These are phyloP conservation scores for Fomitiporia mediterranea DNA, from an alignment of 1,284 basidiomycete genomes.

Conservation along the genomic window DNA sequence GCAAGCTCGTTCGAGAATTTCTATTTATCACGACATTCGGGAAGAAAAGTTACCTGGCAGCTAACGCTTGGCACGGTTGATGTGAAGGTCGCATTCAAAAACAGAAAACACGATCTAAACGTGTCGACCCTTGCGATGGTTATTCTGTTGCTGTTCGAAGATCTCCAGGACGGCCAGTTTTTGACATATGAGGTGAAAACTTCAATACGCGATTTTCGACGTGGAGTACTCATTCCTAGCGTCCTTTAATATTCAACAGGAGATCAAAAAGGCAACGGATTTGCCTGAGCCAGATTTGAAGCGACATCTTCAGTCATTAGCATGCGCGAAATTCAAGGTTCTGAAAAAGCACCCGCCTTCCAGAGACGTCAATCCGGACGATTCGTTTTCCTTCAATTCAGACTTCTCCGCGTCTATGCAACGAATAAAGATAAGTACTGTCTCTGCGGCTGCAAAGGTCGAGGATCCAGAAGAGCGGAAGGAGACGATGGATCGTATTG, in stretches of 20 bases:
- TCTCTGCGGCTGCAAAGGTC: constrained; percentile 66
- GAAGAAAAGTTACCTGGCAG: constrained; percentile 92
- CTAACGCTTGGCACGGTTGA: constrained; percentile 91
- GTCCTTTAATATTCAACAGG: constrained; percentile 29
- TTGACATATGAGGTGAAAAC: constrained; percentile 67
- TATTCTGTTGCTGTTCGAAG: constrained; percentile 86
- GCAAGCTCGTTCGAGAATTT: constrained; percentile 84
- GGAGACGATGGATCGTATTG: constrained; percentile 88
- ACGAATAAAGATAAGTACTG: constrained; percentile 91
- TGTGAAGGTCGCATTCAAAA: constrained; percentile 79
- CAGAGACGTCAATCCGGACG: constrained; percentile 71
- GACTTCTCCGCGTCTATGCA: constrained; percentile 79
- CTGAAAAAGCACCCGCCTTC: constrained; percentile 89
- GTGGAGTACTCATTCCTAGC: not conserved
- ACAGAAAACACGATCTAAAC: constrained; percentile 84
- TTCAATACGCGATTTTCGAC: no score
- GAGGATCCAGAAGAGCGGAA: constrained; percentile 86
- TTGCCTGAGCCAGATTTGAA: constrained; percentile 81
- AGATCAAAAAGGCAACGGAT: constrained; percentile 52
- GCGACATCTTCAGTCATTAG: constrained; percentile 91
- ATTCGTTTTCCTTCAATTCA: constrained; percentile 88
- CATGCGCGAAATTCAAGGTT: constrained; percentile 95
- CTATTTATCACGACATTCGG: constrained; percentile 87
- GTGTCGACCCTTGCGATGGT: constrained; percentile 89
- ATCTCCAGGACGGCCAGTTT: constrained; percentile 60